These are phyloP conservation scores for Scedosporium apiospermum DNA, from an alignment of 2,329 filamentous ascomycete genomes.

Conservation along the genomic window DNA sequence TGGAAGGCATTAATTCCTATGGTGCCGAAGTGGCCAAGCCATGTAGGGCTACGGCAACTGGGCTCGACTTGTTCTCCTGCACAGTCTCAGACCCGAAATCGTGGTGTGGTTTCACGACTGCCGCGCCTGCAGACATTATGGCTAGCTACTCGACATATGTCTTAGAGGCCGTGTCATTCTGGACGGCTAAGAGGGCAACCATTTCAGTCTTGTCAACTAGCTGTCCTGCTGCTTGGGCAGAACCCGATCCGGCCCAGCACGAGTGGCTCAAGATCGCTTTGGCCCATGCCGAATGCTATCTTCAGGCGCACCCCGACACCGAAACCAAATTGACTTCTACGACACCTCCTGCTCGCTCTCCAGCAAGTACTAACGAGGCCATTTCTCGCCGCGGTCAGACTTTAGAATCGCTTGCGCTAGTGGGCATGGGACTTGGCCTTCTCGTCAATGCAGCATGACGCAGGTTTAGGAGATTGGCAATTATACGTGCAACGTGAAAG, in stretches of 20 bases:
- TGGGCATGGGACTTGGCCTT: background rate
- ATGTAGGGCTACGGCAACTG: background rate
- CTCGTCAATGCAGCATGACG: background rate
- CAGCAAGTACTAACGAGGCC: background rate
- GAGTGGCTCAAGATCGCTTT: background rate
- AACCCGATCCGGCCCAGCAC: background rate
- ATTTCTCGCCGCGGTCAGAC: background rate
- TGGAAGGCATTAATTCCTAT: background rate
- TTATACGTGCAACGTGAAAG: too few species aligned
- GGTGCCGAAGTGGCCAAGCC: background rate
- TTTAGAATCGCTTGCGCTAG: background rate
- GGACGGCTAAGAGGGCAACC: background rate
- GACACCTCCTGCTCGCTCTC: background rate
- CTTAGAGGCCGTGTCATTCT: background rate
- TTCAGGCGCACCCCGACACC: background rate
- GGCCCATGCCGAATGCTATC: background rate
- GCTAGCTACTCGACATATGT: background rate
- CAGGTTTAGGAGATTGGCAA: background rate
- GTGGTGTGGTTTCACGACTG: background rate
- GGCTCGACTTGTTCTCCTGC: background rate
- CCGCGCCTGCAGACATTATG: background rate
- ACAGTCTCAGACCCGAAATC: background rate
- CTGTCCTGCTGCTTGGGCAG: background rate
- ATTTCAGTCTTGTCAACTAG: background rate
- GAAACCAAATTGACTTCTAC: background rate